A percentile compares a stretch with the other conserved stretches of the same genome.
phyloP scores from a whole-genome alignment of 441 rosid genomes.

The Erodium moschatum region DNA sequence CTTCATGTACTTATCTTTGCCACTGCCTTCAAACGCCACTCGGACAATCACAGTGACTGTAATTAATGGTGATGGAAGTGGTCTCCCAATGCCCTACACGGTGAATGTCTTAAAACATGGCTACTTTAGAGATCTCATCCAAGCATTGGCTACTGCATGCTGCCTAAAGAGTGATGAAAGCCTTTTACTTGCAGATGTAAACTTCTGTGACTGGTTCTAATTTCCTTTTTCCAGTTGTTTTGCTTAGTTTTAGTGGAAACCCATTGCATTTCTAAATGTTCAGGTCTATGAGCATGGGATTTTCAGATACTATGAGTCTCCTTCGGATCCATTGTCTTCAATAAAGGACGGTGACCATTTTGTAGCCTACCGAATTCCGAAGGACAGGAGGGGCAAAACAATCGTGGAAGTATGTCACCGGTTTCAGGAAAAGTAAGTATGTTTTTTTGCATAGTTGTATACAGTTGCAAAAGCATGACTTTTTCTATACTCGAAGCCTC shows the following conservation, averaged over 20 bases:
- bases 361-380: slow-evolving; percentile 53
- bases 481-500: too few relatives aligned
- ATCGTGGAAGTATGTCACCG: slow-evolving; percentile 59
- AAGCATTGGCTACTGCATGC: slow-evolving; percentile 51
- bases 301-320: slow-evolving; percentile 36
- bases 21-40: slow-evolving; percentile 55
- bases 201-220: slow-evolving; percentile 10
- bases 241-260: background rate
- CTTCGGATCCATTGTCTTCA: slow-evolving; percentile 29
- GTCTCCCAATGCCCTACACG: slow-evolving; percentile 41
- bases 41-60: slow-evolving; percentile 60
- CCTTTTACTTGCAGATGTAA: slow-evolving; percentile 63
- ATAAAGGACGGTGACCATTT: slow-evolving; percentile 49
- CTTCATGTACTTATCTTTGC: slow-evolving; percentile 65
- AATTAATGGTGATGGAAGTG: slow-evolving; percentile 42
- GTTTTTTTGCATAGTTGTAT: too few relatives aligned
- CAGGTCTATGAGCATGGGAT: slow-evolving; percentile 43
- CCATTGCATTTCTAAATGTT: slow-evolving; percentile 11
- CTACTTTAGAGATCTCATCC: slow-evolving; percentile 52
- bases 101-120: slow-evolving; percentile 54
- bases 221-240: background rate
- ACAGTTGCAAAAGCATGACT: background rate
- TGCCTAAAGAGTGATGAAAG: slow-evolving; percentile 51
- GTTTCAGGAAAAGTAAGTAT: slow-evolving; percentile 46
- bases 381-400: slow-evolving; percentile 45